Conservation (phyloP, 768 basidiomycete species). For the Suillus brevipes region DNA sequence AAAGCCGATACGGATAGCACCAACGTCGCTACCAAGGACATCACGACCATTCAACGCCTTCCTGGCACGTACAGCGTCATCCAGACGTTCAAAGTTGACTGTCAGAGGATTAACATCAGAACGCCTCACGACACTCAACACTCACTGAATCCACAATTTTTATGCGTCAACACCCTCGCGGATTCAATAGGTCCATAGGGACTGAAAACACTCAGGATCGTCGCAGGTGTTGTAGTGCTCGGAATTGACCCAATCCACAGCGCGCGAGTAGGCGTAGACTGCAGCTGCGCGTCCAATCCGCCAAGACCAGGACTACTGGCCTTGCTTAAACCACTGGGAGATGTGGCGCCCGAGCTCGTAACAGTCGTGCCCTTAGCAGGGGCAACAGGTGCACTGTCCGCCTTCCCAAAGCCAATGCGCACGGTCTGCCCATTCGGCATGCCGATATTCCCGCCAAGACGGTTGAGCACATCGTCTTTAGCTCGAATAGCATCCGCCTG, state of each 20-base stretch:
- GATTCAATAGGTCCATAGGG: conserved; percentile 98
- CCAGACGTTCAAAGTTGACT: conserved; percentile 97
- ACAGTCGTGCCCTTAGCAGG: conserved; percentile 74
- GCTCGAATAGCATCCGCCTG: conserved; percentile 95
- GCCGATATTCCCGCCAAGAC: conserved; percentile 90
- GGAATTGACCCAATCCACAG: conserved; percentile 99
- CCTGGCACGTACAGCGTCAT: conserved; percentile 93
- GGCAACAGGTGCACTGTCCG: conserved; percentile 92
- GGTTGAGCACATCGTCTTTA: conserved; percentile 95
- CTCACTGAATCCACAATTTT: conserved; percentile 92
- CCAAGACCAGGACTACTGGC: conserved; percentile 53
- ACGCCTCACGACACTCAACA: conserved; percentile 20
- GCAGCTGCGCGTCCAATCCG: conserved; percentile 81
- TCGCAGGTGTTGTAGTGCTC: conserved; percentile 90
- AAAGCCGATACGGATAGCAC: conserved; percentile 95
- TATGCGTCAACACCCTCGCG: conserved; percentile 93
- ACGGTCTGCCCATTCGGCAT: conserved; percentile 96
- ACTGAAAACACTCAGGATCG: conserved; percentile 93
- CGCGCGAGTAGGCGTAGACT: conserved; percentile 90
- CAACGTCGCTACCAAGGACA: conserved; percentile 93
- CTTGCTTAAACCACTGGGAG: conserved; percentile 56
- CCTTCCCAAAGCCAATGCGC: conserved; percentile 97
- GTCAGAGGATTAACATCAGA: conserved; percentile 16
- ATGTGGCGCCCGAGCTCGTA: conserved; percentile 63
- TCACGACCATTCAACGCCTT: conserved; percentile 96